Percentiles rank a stretch among this genome's conserved stretches.
phyloP scores from a whole-genome alignment of 2,329 filamentous ascomycete genomes.

The Sporothrix phasma region DNA sequence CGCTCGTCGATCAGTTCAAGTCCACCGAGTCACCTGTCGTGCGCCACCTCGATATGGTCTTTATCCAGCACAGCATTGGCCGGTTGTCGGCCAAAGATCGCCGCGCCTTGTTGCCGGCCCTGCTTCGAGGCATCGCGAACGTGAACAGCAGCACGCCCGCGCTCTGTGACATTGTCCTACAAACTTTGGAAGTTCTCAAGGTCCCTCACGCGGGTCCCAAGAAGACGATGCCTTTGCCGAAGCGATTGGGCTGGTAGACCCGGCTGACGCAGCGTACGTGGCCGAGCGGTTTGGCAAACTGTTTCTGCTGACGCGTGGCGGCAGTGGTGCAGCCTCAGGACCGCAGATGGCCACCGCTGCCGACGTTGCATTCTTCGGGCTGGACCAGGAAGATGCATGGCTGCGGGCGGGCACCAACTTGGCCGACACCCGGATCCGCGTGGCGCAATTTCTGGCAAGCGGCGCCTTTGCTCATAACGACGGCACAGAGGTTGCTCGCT shows the following conservation, averaged over 20 bases:
- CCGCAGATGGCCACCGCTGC: background rate
- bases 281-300: conserved; percentile 68
- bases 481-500: conserved; percentile 61
- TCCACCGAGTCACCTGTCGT: conserved; percentile 63
- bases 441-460: conserved; percentile 65
- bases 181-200: conserved; percentile 59
- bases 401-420: conserved; percentile 52
- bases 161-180: conserved; percentile 74
- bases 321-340: background rate
- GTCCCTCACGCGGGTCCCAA: conserved; percentile 69
- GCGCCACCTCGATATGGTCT: conserved; percentile 78
- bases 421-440: conserved; percentile 58
- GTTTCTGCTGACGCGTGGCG: conserved; percentile 45
- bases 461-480: conserved; percentile 53
- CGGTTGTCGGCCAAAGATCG: conserved; percentile 49
- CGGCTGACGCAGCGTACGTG: conserved; percentile 62
- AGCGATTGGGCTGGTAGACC: conserved; percentile 54
- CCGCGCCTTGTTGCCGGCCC: conserved; percentile 59
- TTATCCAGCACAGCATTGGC: conserved; percentile 70
- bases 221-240: conserved; percentile 63
- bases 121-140: conserved; percentile 56
- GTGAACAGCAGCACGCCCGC: conserved; percentile 45
- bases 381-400: conserved; percentile 60
- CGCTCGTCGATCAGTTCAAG: conserved; percentile 83
- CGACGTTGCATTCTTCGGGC: conserved; percentile 60